These are phyloP conservation scores for Novymonas esmeraldas DNA, from an alignment of 208 protist genomes.

Conservation along the genomic window DNA sequence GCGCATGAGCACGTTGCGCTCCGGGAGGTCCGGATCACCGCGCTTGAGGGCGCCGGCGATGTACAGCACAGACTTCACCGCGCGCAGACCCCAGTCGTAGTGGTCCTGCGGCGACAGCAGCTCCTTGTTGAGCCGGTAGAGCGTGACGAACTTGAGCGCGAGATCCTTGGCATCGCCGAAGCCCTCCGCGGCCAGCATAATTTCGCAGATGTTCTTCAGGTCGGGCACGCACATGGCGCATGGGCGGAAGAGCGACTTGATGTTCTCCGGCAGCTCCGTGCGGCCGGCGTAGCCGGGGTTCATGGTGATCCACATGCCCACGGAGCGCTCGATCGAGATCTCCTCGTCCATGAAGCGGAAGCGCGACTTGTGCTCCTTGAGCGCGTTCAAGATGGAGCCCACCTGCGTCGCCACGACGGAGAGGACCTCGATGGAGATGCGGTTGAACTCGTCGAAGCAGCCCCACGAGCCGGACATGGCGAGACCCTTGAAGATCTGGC, in stretches of 20 bases:
- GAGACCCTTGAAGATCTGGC: constrained; percentile 97
- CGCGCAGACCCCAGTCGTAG: constrained; percentile 99
- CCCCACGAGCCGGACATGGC: constrained; percentile 97
- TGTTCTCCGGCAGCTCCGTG: constrained; percentile 97
- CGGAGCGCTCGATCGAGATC: constrained; percentile 89
- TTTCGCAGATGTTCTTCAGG: constrained; percentile 98
- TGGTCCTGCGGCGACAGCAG: constrained; percentile 98
- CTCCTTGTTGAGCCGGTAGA: constrained; percentile 97
- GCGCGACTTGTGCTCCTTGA: constrained; percentile 94
- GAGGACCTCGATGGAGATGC: constrained; percentile 97
- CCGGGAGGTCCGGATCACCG: constrained; percentile 93
- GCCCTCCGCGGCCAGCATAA: constrained; percentile 98
- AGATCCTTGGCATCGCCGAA: constrained; percentile 97
- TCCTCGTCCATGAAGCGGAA: constrained; percentile 97
- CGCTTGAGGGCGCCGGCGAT: constrained; percentile 97
- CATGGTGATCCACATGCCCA: constrained; percentile 98
- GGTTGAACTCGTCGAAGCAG: constrained; percentile 98
- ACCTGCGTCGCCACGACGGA: constrained; percentile 99
- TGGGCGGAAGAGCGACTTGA: constrained; percentile 97
- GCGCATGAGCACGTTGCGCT: constrained; percentile 97
- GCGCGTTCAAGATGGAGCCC: constrained; percentile 97
- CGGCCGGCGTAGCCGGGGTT: constrained; percentile 97
- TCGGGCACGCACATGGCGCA: constrained; percentile 99
- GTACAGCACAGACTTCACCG: constrained; percentile 98
- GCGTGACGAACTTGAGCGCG: constrained; percentile 98